phyloP scores from a whole-genome alignment of 2,329 filamentous ascomycete genomes.

The Xylariaceae sp. region DNA sequence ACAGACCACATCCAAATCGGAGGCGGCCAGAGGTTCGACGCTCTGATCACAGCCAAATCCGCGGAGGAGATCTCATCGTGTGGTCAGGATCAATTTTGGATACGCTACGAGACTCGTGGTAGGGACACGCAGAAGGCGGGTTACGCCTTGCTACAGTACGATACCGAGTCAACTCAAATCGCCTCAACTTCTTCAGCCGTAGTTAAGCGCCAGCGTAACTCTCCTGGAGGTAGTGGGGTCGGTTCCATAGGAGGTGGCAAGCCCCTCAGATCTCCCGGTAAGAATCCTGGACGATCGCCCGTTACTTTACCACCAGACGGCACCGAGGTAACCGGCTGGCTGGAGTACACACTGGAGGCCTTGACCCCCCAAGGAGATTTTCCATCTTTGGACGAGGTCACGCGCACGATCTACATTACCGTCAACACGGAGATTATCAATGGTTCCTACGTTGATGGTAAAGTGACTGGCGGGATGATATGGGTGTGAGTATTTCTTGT shows the following conservation, averaged over 20 bases:
- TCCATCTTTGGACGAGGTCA: constrained; percentile 42
- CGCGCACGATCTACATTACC: constrained; percentile 43
- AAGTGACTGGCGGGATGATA: constrained; percentile 25
- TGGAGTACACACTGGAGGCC: constrained; percentile 43
- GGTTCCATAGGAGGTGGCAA: neutral
- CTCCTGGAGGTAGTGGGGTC: neutral
- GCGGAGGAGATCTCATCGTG: constrained; percentile 35
- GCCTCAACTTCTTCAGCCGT: neutral
- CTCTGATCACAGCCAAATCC: constrained; percentile 50
- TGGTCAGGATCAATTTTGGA: constrained; percentile 35
- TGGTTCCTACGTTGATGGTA: constrained; percentile 24
- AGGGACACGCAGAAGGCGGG: constrained; percentile 39
- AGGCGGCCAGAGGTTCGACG: constrained; percentile 57
- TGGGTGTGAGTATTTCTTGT: constrained; percentile 28
- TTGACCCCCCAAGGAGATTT: constrained; percentile 26
- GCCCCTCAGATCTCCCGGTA: constrained; percentile 9
- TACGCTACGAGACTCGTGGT: constrained; percentile 47
- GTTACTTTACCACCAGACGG: constrained; percentile 31
- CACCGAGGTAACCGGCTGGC: constrained; percentile 29
- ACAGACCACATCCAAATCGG: constrained; percentile 51
- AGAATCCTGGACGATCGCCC: constrained; percentile 25
- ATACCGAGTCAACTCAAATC: constrained; percentile 6
- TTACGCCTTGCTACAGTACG: constrained; percentile 47
- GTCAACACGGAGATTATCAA: constrained; percentile 35
- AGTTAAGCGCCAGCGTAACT: neutral